Evolutionary conservation across 441 rosid genomes (phyloP).

Genomic region (Gossypium davidsonii): DNA sequence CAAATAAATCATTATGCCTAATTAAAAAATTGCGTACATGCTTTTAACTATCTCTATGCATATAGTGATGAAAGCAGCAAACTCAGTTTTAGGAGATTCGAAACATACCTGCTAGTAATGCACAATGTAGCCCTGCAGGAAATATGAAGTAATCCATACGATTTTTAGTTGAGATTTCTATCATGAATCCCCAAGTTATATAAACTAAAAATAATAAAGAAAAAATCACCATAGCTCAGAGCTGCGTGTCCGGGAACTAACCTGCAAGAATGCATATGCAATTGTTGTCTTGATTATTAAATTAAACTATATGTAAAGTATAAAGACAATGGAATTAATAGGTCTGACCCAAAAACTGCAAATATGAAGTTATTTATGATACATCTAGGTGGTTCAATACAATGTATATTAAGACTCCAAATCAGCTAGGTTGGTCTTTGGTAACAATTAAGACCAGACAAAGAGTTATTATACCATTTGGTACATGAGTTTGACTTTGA

Average conservation of each 20-base stretch:
- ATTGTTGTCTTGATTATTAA: background rate
- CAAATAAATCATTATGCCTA: too few relatives aligned
- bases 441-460: background rate
- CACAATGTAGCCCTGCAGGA: slow-evolving; percentile 81
- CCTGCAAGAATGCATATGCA: slow-evolving; percentile 35
- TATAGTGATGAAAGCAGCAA: background rate
- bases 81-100: background rate
- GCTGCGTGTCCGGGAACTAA: slow-evolving; percentile 80
- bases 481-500: too few relatives aligned
- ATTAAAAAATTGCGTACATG: background rate
- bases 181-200: background rate
- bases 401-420: background rate
- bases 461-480: too few relatives aligned
- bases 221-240: slow-evolving; percentile 74
- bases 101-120: slow-evolving; percentile 67
- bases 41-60: background rate
- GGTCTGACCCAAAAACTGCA: background rate
- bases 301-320: background rate
- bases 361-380: background rate
- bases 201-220: background rate
- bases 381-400: background rate
- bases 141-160: slow-evolving; percentile 10
- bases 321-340: background rate
- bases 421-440: background rate
- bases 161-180: slow-evolving; percentile 12